A percentile compares a stretch with the other conserved stretches of the same genome.
phyloP scores from a whole-genome alignment of 2,329 filamentous ascomycete species.

The Verruconis gallopava region DNA sequence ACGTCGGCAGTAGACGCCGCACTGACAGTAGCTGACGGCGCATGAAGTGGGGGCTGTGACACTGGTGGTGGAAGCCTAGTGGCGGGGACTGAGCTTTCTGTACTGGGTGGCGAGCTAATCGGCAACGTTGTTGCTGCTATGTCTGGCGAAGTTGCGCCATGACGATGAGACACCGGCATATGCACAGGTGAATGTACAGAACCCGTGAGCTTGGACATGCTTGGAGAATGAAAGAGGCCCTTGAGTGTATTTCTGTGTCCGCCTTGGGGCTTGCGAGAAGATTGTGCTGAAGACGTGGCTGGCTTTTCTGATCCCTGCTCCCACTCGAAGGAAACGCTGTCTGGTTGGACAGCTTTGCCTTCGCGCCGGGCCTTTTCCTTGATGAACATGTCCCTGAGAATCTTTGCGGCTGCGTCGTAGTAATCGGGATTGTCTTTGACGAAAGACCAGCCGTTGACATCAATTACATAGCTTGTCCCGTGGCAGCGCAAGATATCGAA shows the following conservation, averaged over 20 bases:
- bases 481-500: conserved; percentile 85
- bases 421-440: conserved; percentile 99
- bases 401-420: conserved; percentile 80
- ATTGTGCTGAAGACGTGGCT: background rate
- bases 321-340: background rate
- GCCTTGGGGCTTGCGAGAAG: conserved; percentile 30
- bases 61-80: conserved; percentile 10
- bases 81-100: conserved; percentile 22
- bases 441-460: conserved; percentile 99
- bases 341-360: conserved; percentile 23
- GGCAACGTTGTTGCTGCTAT: conserved; percentile 27
- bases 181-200: conserved; percentile 23
- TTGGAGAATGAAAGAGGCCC: conserved; percentile 51
- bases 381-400: conserved; percentile 78
- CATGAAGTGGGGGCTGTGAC: conserved; percentile 19
- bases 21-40: conserved; percentile 2
- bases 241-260: conserved; percentile 31
- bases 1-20: conserved; percentile 10
- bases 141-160: conserved; percentile 34
- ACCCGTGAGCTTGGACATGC: conserved; percentile 45
- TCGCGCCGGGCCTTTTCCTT: conserved; percentile 56
- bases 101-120: conserved; percentile 29
- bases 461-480: conserved; percentile 91
- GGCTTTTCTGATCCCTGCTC: conserved; percentile 18
- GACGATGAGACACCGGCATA: conserved; percentile 20